These are phyloP conservation scores for Chenopodium album DNA, from an alignment of 148 eudicot species.

Conservation along the genomic window DNA sequence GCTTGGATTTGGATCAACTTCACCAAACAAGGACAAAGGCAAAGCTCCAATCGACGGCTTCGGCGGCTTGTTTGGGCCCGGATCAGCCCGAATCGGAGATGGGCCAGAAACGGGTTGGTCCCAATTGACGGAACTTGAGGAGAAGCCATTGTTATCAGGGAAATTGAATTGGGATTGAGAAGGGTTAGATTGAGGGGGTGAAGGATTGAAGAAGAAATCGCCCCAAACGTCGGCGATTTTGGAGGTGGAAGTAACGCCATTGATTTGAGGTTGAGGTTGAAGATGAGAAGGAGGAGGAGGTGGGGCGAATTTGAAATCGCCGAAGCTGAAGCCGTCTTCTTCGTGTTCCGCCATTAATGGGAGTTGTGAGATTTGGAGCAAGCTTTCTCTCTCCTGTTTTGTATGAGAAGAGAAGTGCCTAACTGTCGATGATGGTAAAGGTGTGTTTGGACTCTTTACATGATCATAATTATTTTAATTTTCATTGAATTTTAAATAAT, in stretches of 20 bases:
- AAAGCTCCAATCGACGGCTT: slow-evolving; percentile 56
- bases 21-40: slow-evolving; percentile 73
- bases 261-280: slow-evolving; percentile 15
- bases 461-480: too few relatives aligned
- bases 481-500: too few relatives aligned
- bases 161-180: slow-evolving; percentile 10
- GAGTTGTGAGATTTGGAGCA: neutral
- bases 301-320: slow-evolving; percentile 51
- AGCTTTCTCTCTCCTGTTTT: neutral
- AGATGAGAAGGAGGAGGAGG: slow-evolving; percentile 14
- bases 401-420: neutral
- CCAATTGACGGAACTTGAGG: neutral
- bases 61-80: slow-evolving; percentile 16
- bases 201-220: slow-evolving; percentile 39
- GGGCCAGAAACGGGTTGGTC: neutral
- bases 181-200: slow-evolving; percentile 19
- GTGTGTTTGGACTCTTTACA: too few relatives aligned
- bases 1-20: slow-evolving; percentile 19
- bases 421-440: neutral
- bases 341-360: slow-evolving; percentile 34
- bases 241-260: slow-evolving; percentile 22
- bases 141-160: slow-evolving; percentile 20
- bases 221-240: slow-evolving; percentile 56
- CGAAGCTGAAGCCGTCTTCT: slow-evolving; percentile 50
- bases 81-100: slow-evolving; percentile 8